Conservation (phyloP, 2,329 filamentous ascomycete species). For the Sclerotinia spermophila region DNA sequence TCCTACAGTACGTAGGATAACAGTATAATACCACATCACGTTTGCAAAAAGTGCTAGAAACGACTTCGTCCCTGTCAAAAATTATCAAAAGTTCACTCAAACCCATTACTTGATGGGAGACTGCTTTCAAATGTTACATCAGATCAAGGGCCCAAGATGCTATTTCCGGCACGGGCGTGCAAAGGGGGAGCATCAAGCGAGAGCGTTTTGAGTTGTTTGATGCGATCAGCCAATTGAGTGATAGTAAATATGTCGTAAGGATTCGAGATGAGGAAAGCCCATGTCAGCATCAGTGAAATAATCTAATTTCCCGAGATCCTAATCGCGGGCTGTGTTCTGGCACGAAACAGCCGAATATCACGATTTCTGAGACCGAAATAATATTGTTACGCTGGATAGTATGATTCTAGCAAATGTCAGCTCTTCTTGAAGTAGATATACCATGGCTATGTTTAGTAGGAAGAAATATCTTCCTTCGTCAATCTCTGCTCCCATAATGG, state of each 20-base stretch:
- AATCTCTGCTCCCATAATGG: neutral
- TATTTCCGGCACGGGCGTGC: neutral
- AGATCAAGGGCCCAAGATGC: neutral
- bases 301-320: conserved; percentile 12
- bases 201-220: neutral
- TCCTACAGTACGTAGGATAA: neutral
- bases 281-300: neutral
- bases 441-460: neutral
- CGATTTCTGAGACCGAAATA: neutral
- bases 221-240: neutral
- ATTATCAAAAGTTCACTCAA: neutral
- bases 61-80: neutral
- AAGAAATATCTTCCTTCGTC: neutral
- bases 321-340: conserved; percentile 7
- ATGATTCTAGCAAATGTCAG: neutral
- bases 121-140: neutral
- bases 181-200: neutral
- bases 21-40: neutral
- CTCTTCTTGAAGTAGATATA: neutral
- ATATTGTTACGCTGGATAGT: neutral
- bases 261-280: conserved; percentile 7
- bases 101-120: neutral
- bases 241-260: neutral
- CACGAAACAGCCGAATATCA: neutral
- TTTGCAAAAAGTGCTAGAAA: neutral